Evolutionary conservation across 169 alveolate genomes (phyloP).

Genomic region (Plasmodium fragile): DNA sequence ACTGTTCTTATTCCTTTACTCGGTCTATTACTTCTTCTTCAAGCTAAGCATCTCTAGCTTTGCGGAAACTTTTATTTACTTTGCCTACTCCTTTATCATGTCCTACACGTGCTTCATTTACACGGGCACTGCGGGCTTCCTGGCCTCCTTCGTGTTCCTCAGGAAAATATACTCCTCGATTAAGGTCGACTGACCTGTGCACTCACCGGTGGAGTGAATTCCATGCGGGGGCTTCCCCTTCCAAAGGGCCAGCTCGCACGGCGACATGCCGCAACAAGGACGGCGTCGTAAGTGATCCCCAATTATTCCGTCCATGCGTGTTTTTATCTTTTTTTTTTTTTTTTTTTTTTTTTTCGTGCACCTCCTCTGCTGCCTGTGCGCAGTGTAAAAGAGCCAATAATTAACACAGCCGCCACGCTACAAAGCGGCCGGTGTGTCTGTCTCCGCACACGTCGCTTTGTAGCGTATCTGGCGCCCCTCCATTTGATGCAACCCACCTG

Average conservation of each 20-base stretch:
- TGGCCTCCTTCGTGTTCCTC: conserved; percentile 86
- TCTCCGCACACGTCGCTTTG: background rate
- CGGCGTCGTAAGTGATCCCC: background rate
- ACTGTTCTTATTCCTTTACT: conserved; percentile 83
- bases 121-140: conserved; percentile 88
- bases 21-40: conserved; percentile 80
- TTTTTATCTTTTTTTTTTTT: too few species aligned
- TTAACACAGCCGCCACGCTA: background rate
- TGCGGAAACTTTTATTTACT: conserved; percentile 85
- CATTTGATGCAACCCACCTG: background rate
- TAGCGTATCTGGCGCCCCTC: background rate
- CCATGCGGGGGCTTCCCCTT: background rate
- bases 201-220: background rate
- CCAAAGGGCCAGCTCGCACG: background rate
- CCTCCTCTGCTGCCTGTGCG: background rate
- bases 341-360: background rate
- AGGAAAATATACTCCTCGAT: conserved; percentile 86
- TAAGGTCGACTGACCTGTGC: conserved; percentile 82
- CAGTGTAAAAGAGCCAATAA: background rate
- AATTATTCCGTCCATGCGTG: background rate
- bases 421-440: background rate
- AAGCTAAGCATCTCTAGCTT: conserved; percentile 80
- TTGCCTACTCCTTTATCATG: conserved; percentile 85
- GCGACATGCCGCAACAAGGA: background rate
- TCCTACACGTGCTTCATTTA: conserved; percentile 84